Conservation (phyloP, 805 yeast species). For the Lachancea lanzarotensis region DNA sequence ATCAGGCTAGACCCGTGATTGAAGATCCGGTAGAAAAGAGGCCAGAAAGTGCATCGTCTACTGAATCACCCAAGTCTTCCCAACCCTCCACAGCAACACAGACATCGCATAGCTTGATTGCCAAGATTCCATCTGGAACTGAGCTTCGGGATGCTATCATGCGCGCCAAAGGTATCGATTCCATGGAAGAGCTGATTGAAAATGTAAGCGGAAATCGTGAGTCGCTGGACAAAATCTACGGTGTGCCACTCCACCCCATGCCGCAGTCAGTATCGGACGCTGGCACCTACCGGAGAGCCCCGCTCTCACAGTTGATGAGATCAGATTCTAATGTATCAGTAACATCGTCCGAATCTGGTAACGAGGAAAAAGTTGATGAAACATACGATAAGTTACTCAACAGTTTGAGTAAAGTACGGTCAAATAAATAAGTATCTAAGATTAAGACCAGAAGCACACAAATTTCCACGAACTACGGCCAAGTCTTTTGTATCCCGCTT, state of each 20-base stretch:
- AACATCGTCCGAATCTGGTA: constrained; percentile 13
- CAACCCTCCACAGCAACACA: constrained; percentile 12
- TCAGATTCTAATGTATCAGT: constrained; percentile 1
- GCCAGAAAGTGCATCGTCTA: constrained; percentile 4
- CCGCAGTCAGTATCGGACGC: constrained; percentile 1
- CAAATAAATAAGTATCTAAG: constrained; percentile 33
- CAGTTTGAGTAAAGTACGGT: constrained; percentile 58
- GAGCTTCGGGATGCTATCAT: constrained; percentile 50
- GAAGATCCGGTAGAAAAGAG: constrained; percentile 3
- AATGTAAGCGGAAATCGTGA: constrained; percentile 53
- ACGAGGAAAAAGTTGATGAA: constrained; percentile 50
- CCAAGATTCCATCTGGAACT: constrained; percentile 41
- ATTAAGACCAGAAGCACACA: neutral
- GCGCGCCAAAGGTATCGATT: constrained; percentile 67
- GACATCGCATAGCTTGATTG: constrained; percentile 17
- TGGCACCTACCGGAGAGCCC: neutral
- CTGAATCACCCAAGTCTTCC: constrained; percentile 8
- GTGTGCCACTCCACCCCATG: constrained; percentile 17
- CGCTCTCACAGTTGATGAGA: constrained; percentile 1
- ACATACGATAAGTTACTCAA: constrained; percentile 66
- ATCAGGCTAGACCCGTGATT: constrained; percentile 4
- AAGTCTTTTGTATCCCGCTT: no score
- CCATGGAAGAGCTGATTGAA: constrained; percentile 59
- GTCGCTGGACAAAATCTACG: constrained; percentile 45
- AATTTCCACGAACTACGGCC: no score